Conservation (phyloP, 2,329 filamentous ascomycete genomes). For the Paecilomyces sp. region DNA sequence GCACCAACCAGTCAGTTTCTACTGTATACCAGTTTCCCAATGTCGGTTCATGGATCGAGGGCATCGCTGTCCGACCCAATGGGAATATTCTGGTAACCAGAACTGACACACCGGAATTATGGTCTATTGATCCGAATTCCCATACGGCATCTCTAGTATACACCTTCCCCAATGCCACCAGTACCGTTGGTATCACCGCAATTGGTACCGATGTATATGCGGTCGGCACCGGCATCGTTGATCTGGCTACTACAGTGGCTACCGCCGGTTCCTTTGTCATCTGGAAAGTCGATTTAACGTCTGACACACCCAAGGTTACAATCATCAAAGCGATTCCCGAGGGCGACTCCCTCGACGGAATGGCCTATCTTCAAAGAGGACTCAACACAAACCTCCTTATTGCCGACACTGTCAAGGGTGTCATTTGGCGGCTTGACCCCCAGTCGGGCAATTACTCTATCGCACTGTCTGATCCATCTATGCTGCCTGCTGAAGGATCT, state of each 20-base stretch:
- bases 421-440: conserved; percentile 10
- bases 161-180: conserved; percentile 7
- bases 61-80: conserved; percentile 22
- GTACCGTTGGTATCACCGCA: conserved; percentile 9
- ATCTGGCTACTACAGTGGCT: conserved; percentile 1
- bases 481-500: conserved; percentile 1
- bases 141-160: conserved; percentile 5
- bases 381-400: conserved; percentile 6
- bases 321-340: conserved; percentile 8
- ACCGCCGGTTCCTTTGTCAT: conserved; percentile 8
- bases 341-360: conserved; percentile 9
- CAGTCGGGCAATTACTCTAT: conserved; percentile 7
- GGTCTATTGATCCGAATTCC: conserved; percentile 7
- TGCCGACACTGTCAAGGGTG: conserved; percentile 8
- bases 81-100: conserved; percentile 24
- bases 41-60: conserved; percentile 24
- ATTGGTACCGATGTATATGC: conserved; percentile 9
- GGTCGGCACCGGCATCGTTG: conserved; percentile 8
- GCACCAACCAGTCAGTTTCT: neutral
- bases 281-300: conserved; percentile 10
- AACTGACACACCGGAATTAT: conserved; percentile 10
- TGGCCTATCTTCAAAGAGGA: conserved; percentile 7
- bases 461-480: conserved; percentile 4
- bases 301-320: neutral
- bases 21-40: conserved; percentile 17